These are phyloP conservation scores for Aspergillus versicolor DNA, from an alignment of 2,329 filamentous ascomycete genomes.

Conservation along the genomic window DNA sequence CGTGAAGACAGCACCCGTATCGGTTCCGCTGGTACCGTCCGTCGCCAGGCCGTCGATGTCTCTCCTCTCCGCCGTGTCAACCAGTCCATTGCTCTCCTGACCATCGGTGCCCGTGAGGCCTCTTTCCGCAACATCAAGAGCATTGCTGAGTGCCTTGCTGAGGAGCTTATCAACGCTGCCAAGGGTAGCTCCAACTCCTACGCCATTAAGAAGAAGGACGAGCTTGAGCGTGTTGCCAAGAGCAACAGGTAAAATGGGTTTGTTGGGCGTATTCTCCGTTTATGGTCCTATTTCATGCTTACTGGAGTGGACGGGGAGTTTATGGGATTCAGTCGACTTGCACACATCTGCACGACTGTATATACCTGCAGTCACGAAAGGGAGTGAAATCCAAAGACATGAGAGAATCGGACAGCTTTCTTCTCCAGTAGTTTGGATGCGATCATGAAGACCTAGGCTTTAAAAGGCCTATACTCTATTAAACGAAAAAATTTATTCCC, in stretches of 20 bases:
- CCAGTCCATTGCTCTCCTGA: slow-evolving; percentile 98
- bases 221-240: slow-evolving; percentile 99
- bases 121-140: slow-evolving; percentile 99
- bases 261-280: slow-evolving; percentile 40
- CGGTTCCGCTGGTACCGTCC: slow-evolving; percentile 98
- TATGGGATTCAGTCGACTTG: slow-evolving; percentile 42
- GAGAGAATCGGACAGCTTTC: slow-evolving; percentile 40
- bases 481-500: slow-evolving; percentile 22
- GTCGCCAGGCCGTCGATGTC: slow-evolving; percentile 99
- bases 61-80: slow-evolving; percentile 99
- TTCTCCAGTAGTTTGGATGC: slow-evolving; percentile 43
- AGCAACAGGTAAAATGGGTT: slow-evolving; percentile 88
- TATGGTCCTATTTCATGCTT: slow-evolving; percentile 39
- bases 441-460: slow-evolving; percentile 38
- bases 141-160: slow-evolving; percentile 98
- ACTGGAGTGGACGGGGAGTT: slow-evolving; percentile 43
- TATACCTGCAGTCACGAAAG: slow-evolving; percentile 37
- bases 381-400: slow-evolving; percentile 39
- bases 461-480: slow-evolving; percentile 23
- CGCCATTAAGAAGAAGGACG: slow-evolving; percentile 99
- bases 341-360: slow-evolving; percentile 44
- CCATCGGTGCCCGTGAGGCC: slow-evolving; percentile 97
- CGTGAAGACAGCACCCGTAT: slow-evolving; percentile 99
- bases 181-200: slow-evolving; percentile 99
- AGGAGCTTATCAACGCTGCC: slow-evolving; percentile 99